Conservation (phyloP, 441 rosid genomes). For the Lepidium campestre region DNA sequence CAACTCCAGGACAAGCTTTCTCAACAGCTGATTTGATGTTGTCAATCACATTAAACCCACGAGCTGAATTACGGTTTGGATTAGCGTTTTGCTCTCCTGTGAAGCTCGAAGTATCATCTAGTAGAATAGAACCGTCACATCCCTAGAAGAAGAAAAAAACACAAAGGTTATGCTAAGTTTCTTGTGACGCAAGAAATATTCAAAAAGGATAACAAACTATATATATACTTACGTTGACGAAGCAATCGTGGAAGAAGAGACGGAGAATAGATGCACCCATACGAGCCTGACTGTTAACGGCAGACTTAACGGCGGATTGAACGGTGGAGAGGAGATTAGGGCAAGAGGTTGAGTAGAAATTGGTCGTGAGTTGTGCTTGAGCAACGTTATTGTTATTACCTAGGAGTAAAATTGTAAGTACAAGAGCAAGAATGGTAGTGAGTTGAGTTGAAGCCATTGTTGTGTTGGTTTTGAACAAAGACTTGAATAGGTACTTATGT, state of each 20-base stretch:
- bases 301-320: conserved; percentile 41
- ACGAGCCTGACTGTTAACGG: conserved; percentile 49
- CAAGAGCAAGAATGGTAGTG: conserved; percentile 7
- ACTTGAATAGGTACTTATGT: conserved; percentile 16
- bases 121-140: conserved; percentile 84
- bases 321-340: conserved; percentile 46
- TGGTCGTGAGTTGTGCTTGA: conserved; percentile 61
- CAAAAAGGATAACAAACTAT: too few species aligned
- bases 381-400: conserved; percentile 24
- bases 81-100: conserved; percentile 77
- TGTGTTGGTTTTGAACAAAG: not conserved
- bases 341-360: conserved; percentile 64
- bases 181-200: conserved; percentile 1
- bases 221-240: conserved; percentile 59
- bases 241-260: conserved; percentile 82
- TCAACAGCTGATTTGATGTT: conserved; percentile 74
- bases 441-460: conserved; percentile 34
- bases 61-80: conserved; percentile 67
- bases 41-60: conserved; percentile 76
- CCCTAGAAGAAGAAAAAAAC: conserved; percentile 42
- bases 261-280: conserved; percentile 87
- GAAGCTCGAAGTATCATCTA: conserved; percentile 79
- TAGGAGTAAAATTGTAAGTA: conserved; percentile 33
- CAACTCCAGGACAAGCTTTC: conserved; percentile 73
- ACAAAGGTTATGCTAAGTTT: not conserved